phyloP scores from a whole-genome alignment of 1,284 basidiomycete genomes.

The Amylostereum areolatum region DNA sequence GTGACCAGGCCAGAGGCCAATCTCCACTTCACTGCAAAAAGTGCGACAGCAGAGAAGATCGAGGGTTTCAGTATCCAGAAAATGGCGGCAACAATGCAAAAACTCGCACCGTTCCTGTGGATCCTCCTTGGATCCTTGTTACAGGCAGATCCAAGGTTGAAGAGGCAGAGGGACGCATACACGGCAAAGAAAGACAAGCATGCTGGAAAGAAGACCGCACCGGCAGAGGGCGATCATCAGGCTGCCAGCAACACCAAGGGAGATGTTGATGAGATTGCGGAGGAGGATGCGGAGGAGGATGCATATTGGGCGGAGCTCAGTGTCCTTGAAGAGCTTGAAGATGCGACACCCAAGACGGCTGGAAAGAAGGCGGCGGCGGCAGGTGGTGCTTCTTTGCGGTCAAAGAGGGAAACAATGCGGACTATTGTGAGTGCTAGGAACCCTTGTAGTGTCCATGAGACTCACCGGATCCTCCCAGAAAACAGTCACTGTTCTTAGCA shows the following conservation, averaged over 20 bases:
- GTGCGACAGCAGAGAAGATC: background rate
- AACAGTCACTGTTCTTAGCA: constrained; percentile 1
- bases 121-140: background rate
- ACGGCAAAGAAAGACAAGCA: no score
- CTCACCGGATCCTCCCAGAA: background rate
- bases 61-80: background rate
- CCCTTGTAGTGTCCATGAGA: background rate
- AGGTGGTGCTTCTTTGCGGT: background rate
- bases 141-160: background rate
- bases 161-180: background rate
- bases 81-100: background rate
- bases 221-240: no score
- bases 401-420: background rate
- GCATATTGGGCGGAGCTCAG: background rate
- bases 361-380: no score
- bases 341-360: no score
- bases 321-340: background rate
- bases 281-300: constrained; percentile 1
- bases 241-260: no score
- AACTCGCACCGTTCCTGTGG: background rate
- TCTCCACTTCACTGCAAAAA: constrained; percentile 2
- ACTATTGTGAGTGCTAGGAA: background rate
- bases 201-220: no score
- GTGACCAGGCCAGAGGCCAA: background rate
- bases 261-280: no score